Evolutionary conservation across 2,329 filamentous ascomycete species (phyloP), one percentile per base, ranked within the genome.

Genomic region (Cladophialophora psammophila): DNA sequence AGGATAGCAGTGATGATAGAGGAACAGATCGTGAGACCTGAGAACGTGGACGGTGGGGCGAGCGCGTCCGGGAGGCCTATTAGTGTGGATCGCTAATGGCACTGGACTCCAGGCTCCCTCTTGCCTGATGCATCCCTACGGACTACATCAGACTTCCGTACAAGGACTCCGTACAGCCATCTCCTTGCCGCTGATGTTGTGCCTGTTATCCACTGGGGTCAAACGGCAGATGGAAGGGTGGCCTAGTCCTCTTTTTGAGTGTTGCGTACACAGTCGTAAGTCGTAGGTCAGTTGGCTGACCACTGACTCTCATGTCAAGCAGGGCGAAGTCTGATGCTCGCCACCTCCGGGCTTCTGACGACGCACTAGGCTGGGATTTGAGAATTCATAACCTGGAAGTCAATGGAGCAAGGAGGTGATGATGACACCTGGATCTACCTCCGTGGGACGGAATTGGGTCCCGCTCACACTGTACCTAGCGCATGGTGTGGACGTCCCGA

Each of bases 41-140:
- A 38, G 34, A 58, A 38, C 55, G 36, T 58, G 55, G 55, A 42
- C 36, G 31, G 55, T 42, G 55, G 36, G n/a, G 55, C n/a, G 20
- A 58, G 36, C 15, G 35, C 15, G 15, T 36, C n/a, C 55, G 15
- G 55, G 36, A 58, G 36, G 55, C 34, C 35, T 58, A 58, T 58
- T 58, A 31, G 7, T 58, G 55, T 58, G 55, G 55, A 58, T 20
- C 55, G 20, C 10, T 31, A 15, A 42, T 58, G n/a, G 32, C 36
- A 20, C 20, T 34, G 36, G 36, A 58, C 55, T 34, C 55, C 55
- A 36, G 34, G n/a, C n/a, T 35, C 34, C 34, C 18, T 55, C 20
- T 58, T 36, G 5, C 36, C 55, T 36, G 55, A 42, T 18, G 20
- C 18, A 38, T 42, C 34, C 55, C 26, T 20, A 18, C 4, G n/a